Evolutionary conservation across 768 basidiomycete species (phyloP).

Genomic region (Trametes gibbosa): DNA sequence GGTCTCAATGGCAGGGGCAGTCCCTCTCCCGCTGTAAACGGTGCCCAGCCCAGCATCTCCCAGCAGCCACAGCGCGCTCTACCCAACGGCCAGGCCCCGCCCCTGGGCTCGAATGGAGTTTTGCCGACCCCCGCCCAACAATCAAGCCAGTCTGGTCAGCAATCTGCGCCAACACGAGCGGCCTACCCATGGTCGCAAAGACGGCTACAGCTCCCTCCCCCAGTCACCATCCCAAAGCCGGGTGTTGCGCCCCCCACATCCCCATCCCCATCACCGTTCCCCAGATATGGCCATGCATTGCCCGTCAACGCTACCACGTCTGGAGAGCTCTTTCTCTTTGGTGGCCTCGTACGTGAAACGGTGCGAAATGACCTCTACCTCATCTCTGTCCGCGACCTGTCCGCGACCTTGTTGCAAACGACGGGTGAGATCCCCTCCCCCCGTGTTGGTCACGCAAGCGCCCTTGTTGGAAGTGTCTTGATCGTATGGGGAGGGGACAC

Average conservation of each 20-base stretch:
- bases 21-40: constrained; percentile 25
- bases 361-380: constrained; percentile 92
- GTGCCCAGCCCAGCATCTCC: constrained; percentile 18
- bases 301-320: constrained; percentile 72
- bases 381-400: constrained; percentile 77
- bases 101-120: constrained; percentile 13
- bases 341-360: constrained; percentile 89
- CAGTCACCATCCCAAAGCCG: constrained; percentile 60
- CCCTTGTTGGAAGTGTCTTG: constrained; percentile 91
- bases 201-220: constrained; percentile 67
- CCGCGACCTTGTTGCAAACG: constrained; percentile 81
- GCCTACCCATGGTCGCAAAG: constrained; percentile 85
- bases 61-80: constrained; percentile 16
- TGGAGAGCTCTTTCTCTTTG: constrained; percentile 95
- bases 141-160: constrained; percentile 15
- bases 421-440: constrained; percentile 85
- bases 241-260: constrained; percentile 60
- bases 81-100: constrained; percentile 11
- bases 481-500: constrained; percentile 99
- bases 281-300: constrained; percentile 93
- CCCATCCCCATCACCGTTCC: constrained; percentile 87
- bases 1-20: constrained; percentile 30
- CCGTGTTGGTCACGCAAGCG: constrained; percentile 95
- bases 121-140: constrained; percentile 27
- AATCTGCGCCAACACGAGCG: constrained; percentile 44